Evolutionary conservation across 768 basidiomycete species (phyloP), one percentile per base, ranked within the genome.

Genomic region (Tremella mesenterica): DNA sequence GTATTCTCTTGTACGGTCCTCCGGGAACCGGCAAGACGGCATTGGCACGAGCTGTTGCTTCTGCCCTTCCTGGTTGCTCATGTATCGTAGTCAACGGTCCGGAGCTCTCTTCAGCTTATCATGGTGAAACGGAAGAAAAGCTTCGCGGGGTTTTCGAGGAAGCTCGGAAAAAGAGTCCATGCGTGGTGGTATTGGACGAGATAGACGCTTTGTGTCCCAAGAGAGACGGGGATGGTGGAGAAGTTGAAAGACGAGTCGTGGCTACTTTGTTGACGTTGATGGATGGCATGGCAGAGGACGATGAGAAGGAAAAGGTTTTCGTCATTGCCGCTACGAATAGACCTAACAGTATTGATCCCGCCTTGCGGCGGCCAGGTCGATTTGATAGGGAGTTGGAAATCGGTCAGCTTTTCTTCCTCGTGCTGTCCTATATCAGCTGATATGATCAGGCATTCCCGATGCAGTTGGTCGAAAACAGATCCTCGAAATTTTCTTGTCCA

Each of bases 21-120:
- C 90, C 95, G 2, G 95, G 95, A 31, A 97, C 95, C 8, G 95
- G 95, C 14, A 99, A 99, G 75, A 99, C 95, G 0, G 90, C 95
- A 67, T 78, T 99, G 1, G 93, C 95, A 10, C 84, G 90, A 57
- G 88, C 91, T 13, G 91, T 99, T 54, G 91, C 93, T 3, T 80
- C 83, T 0, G 88, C 91, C 4, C 87, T 86, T 0, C 58, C 69
- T 0, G 81, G 80, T 27, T 86, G 90, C 6, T 83, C 84, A 25
- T 86, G 95, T n/a, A 80, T 99, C 58, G 82, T 89, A 47, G 84
- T 97, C 70, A 93, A 93, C 63, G 95, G 95, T 0, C 91, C 95
- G 12, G 91, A 96, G 68, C 80, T 97, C 20, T 88, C 87, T 1
- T 90, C 88, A 18, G 89, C 91, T 0, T 97, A 89, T 66, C 95